Evolutionary conservation across 1,284 basidiomycete species (phyloP).

Genomic region (Anthracocystis setariae): DNA sequence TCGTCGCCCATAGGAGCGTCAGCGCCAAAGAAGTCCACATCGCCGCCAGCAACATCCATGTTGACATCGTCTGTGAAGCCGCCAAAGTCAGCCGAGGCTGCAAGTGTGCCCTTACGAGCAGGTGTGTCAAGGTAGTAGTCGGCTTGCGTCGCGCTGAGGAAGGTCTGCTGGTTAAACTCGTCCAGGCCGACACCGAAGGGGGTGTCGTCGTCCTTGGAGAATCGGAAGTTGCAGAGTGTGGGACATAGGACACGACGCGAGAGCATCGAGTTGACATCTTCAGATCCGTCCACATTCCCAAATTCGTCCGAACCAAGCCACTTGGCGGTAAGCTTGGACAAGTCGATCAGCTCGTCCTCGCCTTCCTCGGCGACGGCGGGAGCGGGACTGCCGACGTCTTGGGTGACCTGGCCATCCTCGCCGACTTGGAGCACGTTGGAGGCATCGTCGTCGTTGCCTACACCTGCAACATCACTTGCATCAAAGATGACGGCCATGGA

Average conservation of each 20-base stretch:
- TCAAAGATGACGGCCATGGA: slow-evolving; percentile 93
- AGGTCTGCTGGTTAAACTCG: slow-evolving; percentile 44
- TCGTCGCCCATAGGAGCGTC: slow-evolving; percentile 32
- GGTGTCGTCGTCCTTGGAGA: slow-evolving; percentile 58
- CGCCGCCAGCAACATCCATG: slow-evolving; percentile 20
- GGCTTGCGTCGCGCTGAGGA: slow-evolving; percentile 33
- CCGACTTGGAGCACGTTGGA: slow-evolving; percentile 34
- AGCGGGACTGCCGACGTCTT: slow-evolving; percentile 13
- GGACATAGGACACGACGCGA: slow-evolving; percentile 56
- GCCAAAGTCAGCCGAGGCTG: slow-evolving; percentile 30
- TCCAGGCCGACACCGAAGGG: slow-evolving; percentile 51
- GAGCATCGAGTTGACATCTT: slow-evolving; percentile 40
- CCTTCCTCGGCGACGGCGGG: slow-evolving; percentile 23
- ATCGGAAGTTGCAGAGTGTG: slow-evolving; percentile 56
- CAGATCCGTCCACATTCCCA: slow-evolving; percentile 9
- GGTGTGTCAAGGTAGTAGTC: slow-evolving; percentile 24
- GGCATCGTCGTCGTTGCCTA: slow-evolving; percentile 76
- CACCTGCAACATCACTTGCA: slow-evolving; percentile 85
- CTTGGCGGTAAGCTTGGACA: slow-evolving; percentile 53
- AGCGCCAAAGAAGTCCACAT: slow-evolving; percentile 38
- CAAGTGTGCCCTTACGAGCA: slow-evolving; percentile 15
- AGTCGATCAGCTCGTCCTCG: slow-evolving; percentile 36
- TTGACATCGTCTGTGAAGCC: slow-evolving; percentile 29
- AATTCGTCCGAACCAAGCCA: slow-evolving; percentile 44
- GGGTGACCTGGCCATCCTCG: slow-evolving; percentile 25